phyloP scores from a whole-genome alignment of 371 early-diverging fungal genomes.

The Rhizopus sp. region DNA sequence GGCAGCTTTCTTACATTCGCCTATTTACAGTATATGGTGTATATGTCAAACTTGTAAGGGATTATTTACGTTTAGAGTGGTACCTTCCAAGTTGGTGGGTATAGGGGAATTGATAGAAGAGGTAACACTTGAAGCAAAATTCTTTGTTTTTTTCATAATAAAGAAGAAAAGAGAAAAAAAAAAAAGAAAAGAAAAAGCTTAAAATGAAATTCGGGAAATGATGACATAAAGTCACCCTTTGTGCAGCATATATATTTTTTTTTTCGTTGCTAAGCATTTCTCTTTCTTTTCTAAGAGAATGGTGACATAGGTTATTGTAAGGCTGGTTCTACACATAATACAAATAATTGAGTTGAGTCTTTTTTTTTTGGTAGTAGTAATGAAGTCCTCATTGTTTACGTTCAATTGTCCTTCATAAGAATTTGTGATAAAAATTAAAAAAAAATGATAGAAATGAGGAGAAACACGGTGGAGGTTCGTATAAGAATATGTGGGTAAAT shows the following conservation, averaged over 20 bases:
- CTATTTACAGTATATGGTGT: constrained; percentile 25
- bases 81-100: constrained; percentile 62
- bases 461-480: no score
- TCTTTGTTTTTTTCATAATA: constrained; percentile 27
- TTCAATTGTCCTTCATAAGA: no score
- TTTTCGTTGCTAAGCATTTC: not conserved
- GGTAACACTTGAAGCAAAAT: constrained; percentile 19
- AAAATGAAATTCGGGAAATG: no score
- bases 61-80: not conserved
- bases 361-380: no score
- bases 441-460: no score
- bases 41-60: not conserved
- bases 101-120: constrained; percentile 59
- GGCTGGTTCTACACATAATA: no score
- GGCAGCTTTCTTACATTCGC: constrained; percentile 76
- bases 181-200: constrained; percentile 1
- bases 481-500: no score
- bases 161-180: constrained; percentile 1
- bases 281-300: no score
- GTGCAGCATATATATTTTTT: not conserved
- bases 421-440: no score
- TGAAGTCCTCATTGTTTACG: no score
- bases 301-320: no score
- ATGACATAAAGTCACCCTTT: not conserved
- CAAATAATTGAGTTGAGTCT: no score